phyloP scores from a whole-genome alignment of 176 grass and related monocot species.

The Miscanthus lutarioriparius region DNA sequence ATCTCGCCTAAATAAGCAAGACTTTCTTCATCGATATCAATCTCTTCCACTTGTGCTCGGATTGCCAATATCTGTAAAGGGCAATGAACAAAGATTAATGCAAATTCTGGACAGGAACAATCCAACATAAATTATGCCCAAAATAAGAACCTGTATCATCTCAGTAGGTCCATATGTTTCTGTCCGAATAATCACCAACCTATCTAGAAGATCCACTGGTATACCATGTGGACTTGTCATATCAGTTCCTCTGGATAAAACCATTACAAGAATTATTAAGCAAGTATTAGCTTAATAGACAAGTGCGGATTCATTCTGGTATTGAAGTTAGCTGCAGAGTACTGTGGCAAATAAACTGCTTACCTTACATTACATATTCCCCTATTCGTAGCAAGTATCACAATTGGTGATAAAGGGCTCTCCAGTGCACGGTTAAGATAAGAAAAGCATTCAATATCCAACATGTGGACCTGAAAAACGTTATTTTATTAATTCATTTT shows the following conservation, averaged over 20 bases:
- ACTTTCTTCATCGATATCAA: slow-evolving; percentile 93
- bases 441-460: slow-evolving; percentile 96
- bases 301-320: background rate
- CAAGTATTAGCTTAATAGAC: background rate
- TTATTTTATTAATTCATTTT: slow-evolving; percentile 13
- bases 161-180: slow-evolving; percentile 90
- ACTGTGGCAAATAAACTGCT: slow-evolving; percentile 9
- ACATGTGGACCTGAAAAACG: slow-evolving; percentile 81
- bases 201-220: slow-evolving; percentile 92
- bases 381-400: slow-evolving; percentile 91
- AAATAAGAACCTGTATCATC: slow-evolving; percentile 84
- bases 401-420: slow-evolving; percentile 82
- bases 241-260: slow-evolving; percentile 83
- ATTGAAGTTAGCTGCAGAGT: background rate
- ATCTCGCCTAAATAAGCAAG: slow-evolving; percentile 92
- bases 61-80: slow-evolving; percentile 78
- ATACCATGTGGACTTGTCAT: slow-evolving; percentile 96
- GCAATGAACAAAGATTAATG: background rate
- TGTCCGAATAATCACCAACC: slow-evolving; percentile 85
- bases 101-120: slow-evolving; percentile 34
- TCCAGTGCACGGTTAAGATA: slow-evolving; percentile 96
- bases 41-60: slow-evolving; percentile 93
- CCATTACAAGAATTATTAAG: slow-evolving; percentile 30
- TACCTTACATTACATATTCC: slow-evolving; percentile 97
- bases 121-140: slow-evolving; percentile 18